These are phyloP conservation scores for Rutstroemia sp. DNA, from an alignment of 2,329 filamentous ascomycete genomes.

Conservation along the genomic window DNA sequence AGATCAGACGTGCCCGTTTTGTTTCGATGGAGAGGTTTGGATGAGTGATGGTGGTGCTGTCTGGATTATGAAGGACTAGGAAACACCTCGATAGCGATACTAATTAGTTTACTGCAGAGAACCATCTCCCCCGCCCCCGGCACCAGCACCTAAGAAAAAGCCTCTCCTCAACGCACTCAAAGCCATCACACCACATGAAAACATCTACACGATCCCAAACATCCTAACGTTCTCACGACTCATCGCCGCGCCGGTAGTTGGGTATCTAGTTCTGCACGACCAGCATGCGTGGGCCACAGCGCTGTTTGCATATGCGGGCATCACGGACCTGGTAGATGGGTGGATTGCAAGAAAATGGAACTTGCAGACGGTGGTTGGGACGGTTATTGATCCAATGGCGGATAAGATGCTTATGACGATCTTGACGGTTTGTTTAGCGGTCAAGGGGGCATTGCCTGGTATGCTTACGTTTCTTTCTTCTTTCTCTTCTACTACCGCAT, in stretches of 20 bases:
- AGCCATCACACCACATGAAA: slow-evolving; percentile 54
- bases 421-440: slow-evolving; percentile 74
- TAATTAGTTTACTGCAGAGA: too few species aligned
- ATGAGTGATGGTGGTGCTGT: too few species aligned
- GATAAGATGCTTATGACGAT: slow-evolving; percentile 96
- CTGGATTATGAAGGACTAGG: background rate
- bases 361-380: slow-evolving; percentile 86
- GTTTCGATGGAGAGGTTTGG: too few species aligned
- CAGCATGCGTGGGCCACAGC: slow-evolving; percentile 70
- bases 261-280: slow-evolving; percentile 81
- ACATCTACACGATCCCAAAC: slow-evolving; percentile 97
- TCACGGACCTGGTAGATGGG: slow-evolving; percentile 89
- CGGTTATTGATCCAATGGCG: slow-evolving; percentile 92
- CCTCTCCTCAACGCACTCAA: slow-evolving; percentile 21
- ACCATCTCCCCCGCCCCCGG: background rate
- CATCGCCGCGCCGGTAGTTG: slow-evolving; percentile 72
- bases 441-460: slow-evolving; percentile 77
- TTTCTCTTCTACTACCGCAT: background rate
- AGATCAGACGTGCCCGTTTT: too few species aligned
- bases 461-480: slow-evolving; percentile 29
- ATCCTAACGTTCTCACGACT: slow-evolving; percentile 83
- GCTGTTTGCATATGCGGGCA: slow-evolving; percentile 85
- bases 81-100: background rate
- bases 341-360: slow-evolving; percentile 88
- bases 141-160: slow-evolving; percentile 13